Conservation (phyloP, 768 basidiomycete genomes). For the Boletus rubroflammeus region DNA sequence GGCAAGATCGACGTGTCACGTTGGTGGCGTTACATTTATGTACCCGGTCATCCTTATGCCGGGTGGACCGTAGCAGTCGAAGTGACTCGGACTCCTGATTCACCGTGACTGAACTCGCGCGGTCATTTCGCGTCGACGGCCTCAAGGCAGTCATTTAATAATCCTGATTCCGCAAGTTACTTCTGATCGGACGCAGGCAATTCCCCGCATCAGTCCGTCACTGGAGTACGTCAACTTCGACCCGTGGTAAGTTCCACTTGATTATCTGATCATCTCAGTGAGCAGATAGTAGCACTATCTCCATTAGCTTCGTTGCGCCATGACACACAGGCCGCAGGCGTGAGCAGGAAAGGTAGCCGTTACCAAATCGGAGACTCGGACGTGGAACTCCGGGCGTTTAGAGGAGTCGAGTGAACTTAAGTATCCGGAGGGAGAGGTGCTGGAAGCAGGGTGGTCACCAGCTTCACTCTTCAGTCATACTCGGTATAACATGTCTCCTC, state of each 20-base stretch:
- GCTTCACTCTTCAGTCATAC: neutral
- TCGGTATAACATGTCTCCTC: neutral
- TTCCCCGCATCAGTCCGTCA: neutral
- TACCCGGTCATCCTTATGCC: too few relatives aligned
- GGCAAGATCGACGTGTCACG: neutral
- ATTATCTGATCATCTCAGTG: too few relatives aligned
- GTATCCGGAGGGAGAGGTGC: neutral
- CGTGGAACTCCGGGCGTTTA: too few relatives aligned
- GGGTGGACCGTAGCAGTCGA: too few relatives aligned
- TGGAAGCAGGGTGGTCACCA: neutral
- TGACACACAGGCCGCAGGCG: neutral
- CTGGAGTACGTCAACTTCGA: neutral
- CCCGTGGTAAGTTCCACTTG: neutral
- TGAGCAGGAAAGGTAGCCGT: neutral
- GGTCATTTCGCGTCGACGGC: neutral
- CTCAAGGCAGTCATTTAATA: neutral
- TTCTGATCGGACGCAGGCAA: neutral
- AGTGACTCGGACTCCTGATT: too few relatives aligned
- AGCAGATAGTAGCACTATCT: neutral
- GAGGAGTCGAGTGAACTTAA: neutral
- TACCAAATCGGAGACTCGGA: neutral
- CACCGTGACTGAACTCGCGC: neutral
- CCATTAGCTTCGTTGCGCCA: neutral
- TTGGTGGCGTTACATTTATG: too few relatives aligned
- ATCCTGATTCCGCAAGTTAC: neutral